Base-by-base conservation (phyloP, 2,329 filamentous ascomycete genomes). In the Ophiostoma himal-ulmi region DNA sequence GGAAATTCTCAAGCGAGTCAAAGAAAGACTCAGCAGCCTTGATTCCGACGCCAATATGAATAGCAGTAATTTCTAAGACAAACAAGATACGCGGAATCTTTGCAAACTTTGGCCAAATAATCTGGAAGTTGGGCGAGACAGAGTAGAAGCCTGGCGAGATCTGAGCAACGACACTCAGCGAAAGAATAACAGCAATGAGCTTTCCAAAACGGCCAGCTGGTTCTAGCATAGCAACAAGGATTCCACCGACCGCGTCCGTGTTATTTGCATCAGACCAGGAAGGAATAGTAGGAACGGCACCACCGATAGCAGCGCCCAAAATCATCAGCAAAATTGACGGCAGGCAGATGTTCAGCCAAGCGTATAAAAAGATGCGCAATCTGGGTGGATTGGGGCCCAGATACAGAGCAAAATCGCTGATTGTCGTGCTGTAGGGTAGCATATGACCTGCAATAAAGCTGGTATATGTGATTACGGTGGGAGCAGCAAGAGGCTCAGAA, bases 401-500 rank as follows among this genome's bases (percentile, higher is more conserved):
- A 74, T 89, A 90, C 0, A 86, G 86, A 0, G 85, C 85, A 70
- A 89, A 84, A 75, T 89, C 87, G 26, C 85, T 87, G 0, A 85
- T 82, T 34, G 89, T 79, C 1, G 82, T 83, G 4, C 83, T 85
- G 82, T 85, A 90, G 0, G 88, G 87, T 1, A 90, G 82, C 81
- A 89, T 85, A 75, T 88, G 89, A 0, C 85, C 85, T 0, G 88
- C 86, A 4, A 90, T 83, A 68, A 89, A 83, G 78, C 86, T 87
- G 67, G 82, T 86, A 73, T 87, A 90, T 39, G 81, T 84, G 6
- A 75, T 72, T 0, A 80, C 89, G 70, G 68, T 60, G n/a, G 41
- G n/a, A 4, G 73, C 66, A 1, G 70, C 22, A 6, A 70, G 69
- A 0, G 82, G 78, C 26, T 77, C 75, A 7, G 62, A 14, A 1